Conservation (phyloP, 371 early-diverging fungal genomes). For the Mucor circinelloides region DNA sequence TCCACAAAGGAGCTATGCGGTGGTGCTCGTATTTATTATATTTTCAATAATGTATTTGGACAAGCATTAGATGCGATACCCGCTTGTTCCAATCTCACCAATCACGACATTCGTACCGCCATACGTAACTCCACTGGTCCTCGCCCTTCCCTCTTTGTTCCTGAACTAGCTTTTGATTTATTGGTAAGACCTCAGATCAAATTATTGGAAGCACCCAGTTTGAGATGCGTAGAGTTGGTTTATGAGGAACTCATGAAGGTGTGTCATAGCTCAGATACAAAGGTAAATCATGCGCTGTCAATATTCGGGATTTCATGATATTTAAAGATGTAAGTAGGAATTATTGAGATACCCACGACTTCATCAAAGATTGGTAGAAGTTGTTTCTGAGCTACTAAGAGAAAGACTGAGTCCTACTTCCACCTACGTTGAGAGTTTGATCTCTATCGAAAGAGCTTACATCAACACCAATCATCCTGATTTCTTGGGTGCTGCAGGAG, state of each 20-base stretch:
- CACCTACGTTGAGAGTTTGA: slow-evolving; percentile 81
- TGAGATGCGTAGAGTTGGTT: slow-evolving; percentile 84
- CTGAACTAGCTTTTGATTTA: slow-evolving; percentile 90
- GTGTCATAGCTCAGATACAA: slow-evolving; percentile 84
- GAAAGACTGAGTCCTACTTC: slow-evolving; percentile 81
- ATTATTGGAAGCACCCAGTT: slow-evolving; percentile 80
- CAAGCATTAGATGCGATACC: slow-evolving; percentile 78
- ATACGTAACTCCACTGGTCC: slow-evolving; percentile 93
- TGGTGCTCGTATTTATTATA: slow-evolving; percentile 91
- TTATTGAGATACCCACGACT: slow-evolving; percentile 82
- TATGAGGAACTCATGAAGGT: slow-evolving; percentile 90
- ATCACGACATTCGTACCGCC: slow-evolving; percentile 86
- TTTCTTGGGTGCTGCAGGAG: slow-evolving; percentile 86
- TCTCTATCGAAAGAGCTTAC: slow-evolving; percentile 89
- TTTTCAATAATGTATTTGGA: slow-evolving; percentile 88
- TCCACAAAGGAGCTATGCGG: slow-evolving; percentile 91
- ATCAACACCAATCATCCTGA: slow-evolving; percentile 96
- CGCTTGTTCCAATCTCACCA: slow-evolving; percentile 76
- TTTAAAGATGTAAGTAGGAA: slow-evolving; percentile 44
- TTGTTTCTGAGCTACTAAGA: slow-evolving; percentile 79
- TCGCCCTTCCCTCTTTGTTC: slow-evolving; percentile 85
- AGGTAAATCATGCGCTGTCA: slow-evolving; percentile 37
- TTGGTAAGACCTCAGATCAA: slow-evolving; percentile 86
- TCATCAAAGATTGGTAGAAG: slow-evolving; percentile 80
- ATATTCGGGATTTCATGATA: not conserved